Evolutionary conservation across 108 stramenopile species (phyloP).

Genomic region (Mediolabrus comicus): DNA sequence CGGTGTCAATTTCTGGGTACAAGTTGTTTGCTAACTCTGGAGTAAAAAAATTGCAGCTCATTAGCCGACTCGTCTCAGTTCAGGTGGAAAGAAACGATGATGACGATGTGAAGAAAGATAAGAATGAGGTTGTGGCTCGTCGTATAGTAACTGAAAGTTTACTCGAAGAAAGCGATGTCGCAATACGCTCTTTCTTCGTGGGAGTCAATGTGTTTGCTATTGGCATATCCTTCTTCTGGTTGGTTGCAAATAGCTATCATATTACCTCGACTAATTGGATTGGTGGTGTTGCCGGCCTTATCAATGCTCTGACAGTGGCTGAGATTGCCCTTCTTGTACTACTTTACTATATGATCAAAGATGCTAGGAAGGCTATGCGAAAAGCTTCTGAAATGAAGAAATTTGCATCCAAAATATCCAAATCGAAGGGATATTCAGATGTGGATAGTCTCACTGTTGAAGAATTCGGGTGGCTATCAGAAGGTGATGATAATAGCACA

Average conservation of each 20-base stretch:
- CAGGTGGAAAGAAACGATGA: constrained; percentile 10
- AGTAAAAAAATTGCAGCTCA: constrained; percentile 52
- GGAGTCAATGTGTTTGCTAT: constrained; percentile 61
- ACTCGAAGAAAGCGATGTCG: constrained; percentile 53
- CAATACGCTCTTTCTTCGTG: constrained; percentile 56
- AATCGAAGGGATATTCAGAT: constrained; percentile 12
- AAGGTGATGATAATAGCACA: constrained; percentile 36
- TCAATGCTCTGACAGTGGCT: constrained; percentile 78
- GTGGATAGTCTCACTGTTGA: constrained; percentile 35
- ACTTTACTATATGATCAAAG: constrained; percentile 74
- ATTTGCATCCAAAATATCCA: constrained; percentile 35
- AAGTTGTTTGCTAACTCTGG: constrained; percentile 44
- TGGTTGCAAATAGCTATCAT: constrained; percentile 78
- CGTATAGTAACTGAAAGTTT: constrained; percentile 65
- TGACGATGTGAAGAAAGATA: constrained; percentile 14
- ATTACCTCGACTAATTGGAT: constrained; percentile 79
- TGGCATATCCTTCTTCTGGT: constrained; percentile 83
- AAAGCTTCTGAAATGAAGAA: constrained; percentile 48
- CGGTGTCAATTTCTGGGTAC: constrained; percentile 50
- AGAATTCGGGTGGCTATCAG: constrained; percentile 41
- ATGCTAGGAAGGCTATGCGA: constrained; percentile 44
- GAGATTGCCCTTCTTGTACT: constrained; percentile 74
- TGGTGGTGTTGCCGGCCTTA: constrained; percentile 75
- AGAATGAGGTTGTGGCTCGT: constrained; percentile 30
- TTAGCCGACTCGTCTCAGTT: constrained; percentile 47